Conservation (phyloP, 331 rosid species). For the Rosa hybrid region DNA sequence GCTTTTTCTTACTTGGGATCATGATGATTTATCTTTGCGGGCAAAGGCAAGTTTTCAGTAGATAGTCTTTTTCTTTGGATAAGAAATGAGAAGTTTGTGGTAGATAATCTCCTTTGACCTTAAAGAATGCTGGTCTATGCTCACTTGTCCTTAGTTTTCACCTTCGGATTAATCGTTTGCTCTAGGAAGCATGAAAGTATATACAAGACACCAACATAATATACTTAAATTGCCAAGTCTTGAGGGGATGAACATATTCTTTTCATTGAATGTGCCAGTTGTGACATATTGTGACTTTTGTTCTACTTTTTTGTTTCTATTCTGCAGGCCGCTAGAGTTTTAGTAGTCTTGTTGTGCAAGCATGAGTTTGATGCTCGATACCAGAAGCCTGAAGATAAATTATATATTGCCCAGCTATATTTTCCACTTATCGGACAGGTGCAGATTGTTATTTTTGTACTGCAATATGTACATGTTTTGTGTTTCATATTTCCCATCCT, state of each 20-base stretch:
- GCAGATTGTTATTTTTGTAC: conserved; percentile 17
- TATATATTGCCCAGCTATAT: conserved; percentile 96
- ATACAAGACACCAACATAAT: not conserved
- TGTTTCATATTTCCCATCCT: not conserved
- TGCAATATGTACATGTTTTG: not conserved
- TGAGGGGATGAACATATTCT: not conserved
- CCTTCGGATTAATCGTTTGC: not conserved
- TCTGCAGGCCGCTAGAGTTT: conserved; percentile 85
- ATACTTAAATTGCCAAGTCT: not conserved
- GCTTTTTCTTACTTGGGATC: conserved; percentile 97
- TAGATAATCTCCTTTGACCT: conserved; percentile 10
- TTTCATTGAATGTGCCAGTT: not conserved
- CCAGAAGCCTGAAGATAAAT: conserved; percentile 96
- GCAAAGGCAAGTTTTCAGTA: conserved; percentile 58
- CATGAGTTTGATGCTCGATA: conserved; percentile 98
- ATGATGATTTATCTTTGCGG: conserved; percentile 88
- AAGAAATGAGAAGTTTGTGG: conserved; percentile 27
- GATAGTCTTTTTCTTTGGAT: not conserved
- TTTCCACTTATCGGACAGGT: conserved; percentile 98
- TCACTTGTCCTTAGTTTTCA: not conserved
- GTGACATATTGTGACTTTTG: not conserved
- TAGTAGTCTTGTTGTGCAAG: conserved; percentile 94
- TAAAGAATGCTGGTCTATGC: not conserved
- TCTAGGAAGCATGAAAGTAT: not conserved
- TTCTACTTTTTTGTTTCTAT: conserved; percentile 19